A percentile compares a stretch with the other conserved stretches of the same genome.
These are phyloP conservation scores for Penicillium bovifimosum DNA, from an alignment of 495 filamentous ascomycete genomes.

Conservation along the genomic window DNA sequence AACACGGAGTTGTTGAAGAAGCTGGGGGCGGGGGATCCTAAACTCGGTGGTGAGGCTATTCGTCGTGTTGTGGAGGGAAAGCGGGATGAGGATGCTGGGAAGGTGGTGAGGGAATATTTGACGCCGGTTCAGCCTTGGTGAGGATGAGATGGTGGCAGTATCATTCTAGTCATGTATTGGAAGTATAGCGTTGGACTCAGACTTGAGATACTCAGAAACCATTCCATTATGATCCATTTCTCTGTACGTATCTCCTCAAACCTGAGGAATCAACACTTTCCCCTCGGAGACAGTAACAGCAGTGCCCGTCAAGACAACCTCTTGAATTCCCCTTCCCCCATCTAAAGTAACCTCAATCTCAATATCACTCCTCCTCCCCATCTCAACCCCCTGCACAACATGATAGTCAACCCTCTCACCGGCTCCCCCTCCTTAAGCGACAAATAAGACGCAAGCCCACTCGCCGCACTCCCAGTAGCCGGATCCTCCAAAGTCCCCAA, in stretches of 20 bases:
- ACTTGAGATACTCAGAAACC: too few species aligned
- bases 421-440: constrained; percentile 36
- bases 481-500: constrained; percentile 58
- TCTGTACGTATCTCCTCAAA: background rate
- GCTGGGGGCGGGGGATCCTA: constrained; percentile 29
- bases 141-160: too few species aligned
- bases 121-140: background rate
- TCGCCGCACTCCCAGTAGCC: constrained; percentile 63
- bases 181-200: background rate
- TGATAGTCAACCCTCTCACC: constrained; percentile 36
- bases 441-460: constrained; percentile 54
- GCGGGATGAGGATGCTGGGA: constrained; percentile 34
- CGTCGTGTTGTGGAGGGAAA: constrained; percentile 33
- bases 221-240: background rate
- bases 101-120: constrained; percentile 17
- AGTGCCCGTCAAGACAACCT: constrained; percentile 49
- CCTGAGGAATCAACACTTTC: constrained; percentile 26
- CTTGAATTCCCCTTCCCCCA: constrained; percentile 34
- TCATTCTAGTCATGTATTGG: too few species aligned
- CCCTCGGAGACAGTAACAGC: constrained; percentile 58
- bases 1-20: constrained; percentile 21
- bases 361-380: constrained; percentile 64
- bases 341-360: constrained; percentile 38
- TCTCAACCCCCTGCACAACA: constrained; percentile 72
- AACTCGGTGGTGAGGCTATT: constrained; percentile 31